Percentiles rank a stretch among this genome's conserved stretches.
These are phyloP conservation scores for Simmondsia chinensis DNA, from an alignment of 148 eudicot genomes.

Conservation along the genomic window DNA sequence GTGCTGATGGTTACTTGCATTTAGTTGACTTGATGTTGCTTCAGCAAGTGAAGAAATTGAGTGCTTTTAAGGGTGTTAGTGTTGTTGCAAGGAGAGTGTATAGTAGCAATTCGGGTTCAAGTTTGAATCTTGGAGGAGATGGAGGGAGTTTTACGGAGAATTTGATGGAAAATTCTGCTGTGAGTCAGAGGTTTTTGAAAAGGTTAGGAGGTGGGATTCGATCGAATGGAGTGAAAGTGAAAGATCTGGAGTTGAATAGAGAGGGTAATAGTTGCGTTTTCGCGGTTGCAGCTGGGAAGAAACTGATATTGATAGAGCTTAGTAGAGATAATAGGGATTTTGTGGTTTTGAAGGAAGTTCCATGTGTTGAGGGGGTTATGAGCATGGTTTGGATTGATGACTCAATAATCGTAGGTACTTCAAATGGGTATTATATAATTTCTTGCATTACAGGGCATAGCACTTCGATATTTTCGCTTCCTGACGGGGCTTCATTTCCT, in stretches of 20 bases:
- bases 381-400: conserved; percentile 76
- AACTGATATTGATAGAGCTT: conserved; percentile 52
- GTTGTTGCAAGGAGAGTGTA: conserved; percentile 45
- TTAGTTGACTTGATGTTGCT: conserved; percentile 26
- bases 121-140: conserved; percentile 19
- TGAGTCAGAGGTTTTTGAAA: conserved; percentile 38
- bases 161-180: conserved; percentile 7
- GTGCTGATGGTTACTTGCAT: conserved; percentile 43
- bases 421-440: conserved; percentile 60
- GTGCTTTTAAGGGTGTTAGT: conserved; percentile 34
- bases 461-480: conserved; percentile 61
- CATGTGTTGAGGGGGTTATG: conserved; percentile 57
- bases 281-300: conserved; percentile 49
- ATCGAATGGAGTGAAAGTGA: conserved; percentile 32
- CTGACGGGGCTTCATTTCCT: conserved; percentile 53
- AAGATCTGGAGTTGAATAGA: conserved; percentile 22
- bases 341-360: conserved; percentile 56
- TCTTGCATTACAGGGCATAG: conserved; percentile 56
- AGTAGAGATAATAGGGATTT: conserved; percentile 13
- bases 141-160: conserved; percentile 1
- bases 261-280: conserved; percentile 35
- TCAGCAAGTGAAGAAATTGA: conserved; percentile 33
- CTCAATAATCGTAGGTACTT: conserved; percentile 61
- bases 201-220: conserved; percentile 45
- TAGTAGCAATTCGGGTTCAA: conserved; percentile 21